Conservation (phyloP, 1,139 yeast genomes). For the Sugiyamaella sp. region DNA sequence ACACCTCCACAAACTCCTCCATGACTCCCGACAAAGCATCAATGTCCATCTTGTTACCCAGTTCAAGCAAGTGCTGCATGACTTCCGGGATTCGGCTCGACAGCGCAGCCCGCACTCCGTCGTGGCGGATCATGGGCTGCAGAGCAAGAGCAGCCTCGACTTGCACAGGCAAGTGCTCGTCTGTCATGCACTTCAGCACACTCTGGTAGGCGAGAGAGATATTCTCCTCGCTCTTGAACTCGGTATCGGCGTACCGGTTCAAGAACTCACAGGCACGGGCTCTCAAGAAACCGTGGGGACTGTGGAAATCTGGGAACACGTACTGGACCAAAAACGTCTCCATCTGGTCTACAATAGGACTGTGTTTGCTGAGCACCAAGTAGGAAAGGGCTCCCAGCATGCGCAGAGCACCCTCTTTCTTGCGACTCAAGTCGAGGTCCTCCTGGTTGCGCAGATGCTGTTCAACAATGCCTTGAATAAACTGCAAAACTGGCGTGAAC, state of each 20-base stretch:
- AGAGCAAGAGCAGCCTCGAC: conserved; percentile 84
- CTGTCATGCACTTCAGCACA: conserved; percentile 60
- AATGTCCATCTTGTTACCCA: conserved; percentile 82
- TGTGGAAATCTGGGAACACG: conserved; percentile 72
- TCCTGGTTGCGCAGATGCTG: conserved; percentile 46
- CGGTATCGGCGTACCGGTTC: conserved; percentile 67
- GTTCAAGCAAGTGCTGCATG: conserved; percentile 74
- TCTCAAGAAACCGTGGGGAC: conserved; percentile 70
- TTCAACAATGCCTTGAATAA: conserved; percentile 60
- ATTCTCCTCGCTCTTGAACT: conserved; percentile 54
- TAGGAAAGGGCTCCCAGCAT: conserved; percentile 74
- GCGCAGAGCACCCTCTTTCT: conserved; percentile 79
- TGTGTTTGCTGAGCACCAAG: conserved; percentile 55
- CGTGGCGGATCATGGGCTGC: conserved; percentile 72
- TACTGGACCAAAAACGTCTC: conserved; percentile 65
- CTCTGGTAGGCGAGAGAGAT: conserved; percentile 65
- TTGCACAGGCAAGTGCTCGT: conserved; percentile 70
- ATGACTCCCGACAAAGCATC: conserved; percentile 88
- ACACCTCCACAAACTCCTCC: conserved; percentile 94
- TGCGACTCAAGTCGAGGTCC: conserved; percentile 63
- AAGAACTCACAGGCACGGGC: conserved; percentile 85
- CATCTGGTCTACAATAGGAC: conserved; percentile 66
- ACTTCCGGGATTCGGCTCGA: conserved; percentile 73
- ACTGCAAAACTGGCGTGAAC: conserved; percentile 64
- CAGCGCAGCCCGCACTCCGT: conserved; percentile 67